Conservation (phyloP, 2,329 filamentous ascomycete genomes). For the Talaromyces sp. region DNA sequence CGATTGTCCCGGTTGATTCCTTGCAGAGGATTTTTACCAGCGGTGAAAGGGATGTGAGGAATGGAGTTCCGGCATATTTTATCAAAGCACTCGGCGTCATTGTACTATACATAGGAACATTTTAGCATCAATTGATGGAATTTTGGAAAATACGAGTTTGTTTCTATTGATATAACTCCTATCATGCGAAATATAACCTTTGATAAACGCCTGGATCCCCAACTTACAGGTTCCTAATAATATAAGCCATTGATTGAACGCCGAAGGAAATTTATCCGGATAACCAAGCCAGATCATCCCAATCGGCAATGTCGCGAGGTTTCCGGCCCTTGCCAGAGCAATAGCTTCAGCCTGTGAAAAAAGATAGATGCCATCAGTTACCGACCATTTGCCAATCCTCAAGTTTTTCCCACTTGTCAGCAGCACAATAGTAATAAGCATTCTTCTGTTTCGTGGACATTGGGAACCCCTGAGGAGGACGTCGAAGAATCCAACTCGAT, state of each 20-base stretch:
- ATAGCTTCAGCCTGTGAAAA: not conserved
- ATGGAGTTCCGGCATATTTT: not conserved
- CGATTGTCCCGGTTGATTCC: not conserved
- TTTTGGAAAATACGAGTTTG: not conserved
- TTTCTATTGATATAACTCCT: not conserved
- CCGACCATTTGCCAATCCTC: constrained; percentile 33
- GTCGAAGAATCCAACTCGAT: constrained; percentile 35
- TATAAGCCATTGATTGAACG: not conserved
- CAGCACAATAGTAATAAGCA: constrained; percentile 34
- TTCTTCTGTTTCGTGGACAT: constrained; percentile 29
- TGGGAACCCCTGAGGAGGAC: constrained; percentile 33
- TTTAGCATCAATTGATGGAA: not conserved
- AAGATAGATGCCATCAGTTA: constrained; percentile 23
- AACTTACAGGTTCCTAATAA: not conserved
- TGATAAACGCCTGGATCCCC: not conserved
- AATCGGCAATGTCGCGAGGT: not conserved
- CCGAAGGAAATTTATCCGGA: not conserved
- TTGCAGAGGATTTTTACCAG: not conserved
- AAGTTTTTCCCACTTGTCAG: constrained; percentile 35
- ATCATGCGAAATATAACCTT: not conserved
- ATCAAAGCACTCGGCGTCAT: not conserved
- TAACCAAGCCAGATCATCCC: not conserved
- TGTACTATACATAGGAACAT: not conserved
- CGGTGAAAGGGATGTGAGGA: not conserved
- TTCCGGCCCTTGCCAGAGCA: not conserved